Percentiles rank a stretch among this genome's conserved stretches.
These are phyloP conservation scores for Exophiala sp. DNA, from an alignment of 2,329 filamentous ascomycete genomes.

Conservation along the genomic window DNA sequence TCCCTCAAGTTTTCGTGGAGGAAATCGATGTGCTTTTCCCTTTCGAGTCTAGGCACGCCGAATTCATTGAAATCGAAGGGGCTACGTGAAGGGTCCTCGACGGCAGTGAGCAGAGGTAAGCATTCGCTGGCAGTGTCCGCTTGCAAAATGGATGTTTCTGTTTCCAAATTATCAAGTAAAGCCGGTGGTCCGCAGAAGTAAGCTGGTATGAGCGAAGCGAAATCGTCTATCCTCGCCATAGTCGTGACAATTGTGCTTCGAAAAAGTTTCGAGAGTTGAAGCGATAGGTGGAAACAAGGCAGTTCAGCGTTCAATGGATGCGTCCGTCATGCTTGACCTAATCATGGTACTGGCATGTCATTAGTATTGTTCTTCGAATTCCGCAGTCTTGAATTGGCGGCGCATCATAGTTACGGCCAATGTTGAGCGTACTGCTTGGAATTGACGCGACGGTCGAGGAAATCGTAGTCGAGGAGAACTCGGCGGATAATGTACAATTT, in stretches of 20 bases:
- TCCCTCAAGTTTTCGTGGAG: constrained; percentile 47
- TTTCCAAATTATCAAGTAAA: constrained; percentile 61
- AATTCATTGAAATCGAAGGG: constrained; percentile 56
- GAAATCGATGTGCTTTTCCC: constrained; percentile 49
- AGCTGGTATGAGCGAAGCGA: constrained; percentile 31
- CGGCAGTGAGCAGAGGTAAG: constrained; percentile 58
- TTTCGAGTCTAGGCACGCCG: constrained; percentile 69
- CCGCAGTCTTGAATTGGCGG: neutral
- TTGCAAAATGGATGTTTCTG: constrained; percentile 63
- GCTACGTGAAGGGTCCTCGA: constrained; percentile 38
- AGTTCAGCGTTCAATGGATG: neutral
- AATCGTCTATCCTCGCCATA: constrained; percentile 10
- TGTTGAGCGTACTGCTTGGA: neutral
- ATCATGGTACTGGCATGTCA: neutral
- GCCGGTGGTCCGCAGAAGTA: constrained; percentile 47
- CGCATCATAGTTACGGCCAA: neutral
- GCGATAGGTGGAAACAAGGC: neutral
- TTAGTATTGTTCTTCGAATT: constrained; percentile 24
- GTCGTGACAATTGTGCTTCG: neutral
- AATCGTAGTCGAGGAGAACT: no score
- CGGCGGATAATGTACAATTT: no score
- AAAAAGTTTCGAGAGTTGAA: neutral
- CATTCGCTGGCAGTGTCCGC: constrained; percentile 63
- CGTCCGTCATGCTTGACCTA: neutral
- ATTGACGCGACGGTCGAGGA: no score